A percentile compares a stretch with the other conserved stretches of the same genome.
phyloP scores from a whole-genome alignment of 2,329 filamentous ascomycete genomes.

The Thielaviopsis ethacetica region DNA sequence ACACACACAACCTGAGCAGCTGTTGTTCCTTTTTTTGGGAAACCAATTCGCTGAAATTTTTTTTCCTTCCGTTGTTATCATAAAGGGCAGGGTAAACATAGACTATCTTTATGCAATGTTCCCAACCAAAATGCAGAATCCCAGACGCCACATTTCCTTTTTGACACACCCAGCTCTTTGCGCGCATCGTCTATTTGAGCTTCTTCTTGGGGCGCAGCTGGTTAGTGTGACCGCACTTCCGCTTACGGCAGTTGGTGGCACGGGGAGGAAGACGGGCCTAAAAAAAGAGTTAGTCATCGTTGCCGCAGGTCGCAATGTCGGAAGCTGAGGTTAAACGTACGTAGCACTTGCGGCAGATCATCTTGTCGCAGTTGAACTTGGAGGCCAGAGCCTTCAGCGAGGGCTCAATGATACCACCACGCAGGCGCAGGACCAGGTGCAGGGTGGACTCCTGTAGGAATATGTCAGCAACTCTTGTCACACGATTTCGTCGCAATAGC shows the following conservation, averaged over 20 bases:
- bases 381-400: conserved; percentile 95
- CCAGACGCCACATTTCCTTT: conserved; percentile 28
- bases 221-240: conserved; percentile 99
- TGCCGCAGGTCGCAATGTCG: neutral
- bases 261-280: conserved; percentile 78
- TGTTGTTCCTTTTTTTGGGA: neutral
- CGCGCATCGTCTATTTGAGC: conserved; percentile 52
- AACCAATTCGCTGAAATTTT: conserved; percentile 13
- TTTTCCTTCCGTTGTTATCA: conserved; percentile 16
- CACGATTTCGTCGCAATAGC: neutral
- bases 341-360: conserved; percentile 99
- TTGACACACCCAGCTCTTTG: conserved; percentile 15
- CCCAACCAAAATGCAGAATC: conserved; percentile 14
- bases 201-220: conserved; percentile 99
- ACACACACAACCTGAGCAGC: neutral
- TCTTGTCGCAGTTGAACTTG: conserved; percentile 99
- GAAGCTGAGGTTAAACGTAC: conserved; percentile 36
- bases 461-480: neutral
- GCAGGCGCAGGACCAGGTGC: conserved; percentile 94
- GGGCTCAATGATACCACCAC: conserved; percentile 98
- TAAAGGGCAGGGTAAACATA: conserved; percentile 13
- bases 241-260: conserved; percentile 99
- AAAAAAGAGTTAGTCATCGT: neutral
- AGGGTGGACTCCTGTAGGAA: conserved; percentile 74
- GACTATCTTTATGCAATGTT: conserved; percentile 10